phyloP scores from a whole-genome alignment of 129 eudicot species.

The Tagetes erecta region DNA sequence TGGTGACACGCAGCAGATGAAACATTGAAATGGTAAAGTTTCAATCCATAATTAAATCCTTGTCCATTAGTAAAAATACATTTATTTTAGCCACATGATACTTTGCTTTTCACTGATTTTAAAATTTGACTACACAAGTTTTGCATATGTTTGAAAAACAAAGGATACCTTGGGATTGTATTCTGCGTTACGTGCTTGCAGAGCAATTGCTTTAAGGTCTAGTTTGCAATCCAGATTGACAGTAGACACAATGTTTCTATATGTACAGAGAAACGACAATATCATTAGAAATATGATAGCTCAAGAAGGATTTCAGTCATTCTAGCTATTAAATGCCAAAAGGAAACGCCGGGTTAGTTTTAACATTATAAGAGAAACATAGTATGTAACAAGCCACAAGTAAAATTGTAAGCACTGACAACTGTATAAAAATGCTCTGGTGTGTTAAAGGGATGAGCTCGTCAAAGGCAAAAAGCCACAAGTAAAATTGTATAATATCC shows the following conservation, averaged over 20 bases:
- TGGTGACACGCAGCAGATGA: not conserved
- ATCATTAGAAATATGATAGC: slow-evolving; percentile 16
- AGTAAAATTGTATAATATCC: not conserved
- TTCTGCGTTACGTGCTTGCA: slow-evolving; percentile 56
- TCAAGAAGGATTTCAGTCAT: slow-evolving; percentile 1
- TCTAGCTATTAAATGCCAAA: not conserved
- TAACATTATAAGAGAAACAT: not conserved
- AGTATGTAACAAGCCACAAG: not conserved
- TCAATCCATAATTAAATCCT: not conserved
- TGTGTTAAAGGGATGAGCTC: not conserved
- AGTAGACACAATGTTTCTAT: slow-evolving; percentile 53
- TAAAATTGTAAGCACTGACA: not conserved
- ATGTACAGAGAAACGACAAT: slow-evolving; percentile 10
- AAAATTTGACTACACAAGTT: not conserved
- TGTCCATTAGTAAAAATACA: not conserved
- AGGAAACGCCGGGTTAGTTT: not conserved
- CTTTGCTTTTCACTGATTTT: not conserved
- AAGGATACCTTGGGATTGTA: slow-evolving; percentile 39
- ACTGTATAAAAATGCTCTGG: not conserved
- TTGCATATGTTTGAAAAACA: not conserved
- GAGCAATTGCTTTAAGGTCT: slow-evolving; percentile 52
- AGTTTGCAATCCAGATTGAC: slow-evolving; percentile 52
- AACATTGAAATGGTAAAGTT: not conserved
- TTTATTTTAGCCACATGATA: not conserved
- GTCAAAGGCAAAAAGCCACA: not conserved